Conservation (phyloP, 108 stramenopile species). For the Cyclotella sp. region DNA sequence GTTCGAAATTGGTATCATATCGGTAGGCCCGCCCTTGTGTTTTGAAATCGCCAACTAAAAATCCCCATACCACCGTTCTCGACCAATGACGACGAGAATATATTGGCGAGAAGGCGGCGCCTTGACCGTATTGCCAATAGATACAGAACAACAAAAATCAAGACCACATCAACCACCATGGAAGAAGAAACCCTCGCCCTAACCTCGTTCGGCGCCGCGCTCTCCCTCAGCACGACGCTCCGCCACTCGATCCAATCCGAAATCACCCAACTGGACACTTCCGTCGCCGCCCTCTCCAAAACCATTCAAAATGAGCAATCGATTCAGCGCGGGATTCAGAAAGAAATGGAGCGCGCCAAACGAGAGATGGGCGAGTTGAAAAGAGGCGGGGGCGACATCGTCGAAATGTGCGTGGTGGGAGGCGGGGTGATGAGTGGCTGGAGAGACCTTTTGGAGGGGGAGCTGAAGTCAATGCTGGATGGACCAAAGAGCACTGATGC, state of each 20-base stretch:
- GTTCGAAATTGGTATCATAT: no score
- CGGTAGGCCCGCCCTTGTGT: no score
- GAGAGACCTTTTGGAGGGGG: conserved; percentile 10
- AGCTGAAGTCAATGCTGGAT: not conserved
- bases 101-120: no score
- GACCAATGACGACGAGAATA: no score
- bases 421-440: not conserved
- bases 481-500: not conserved
- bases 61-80: no score
- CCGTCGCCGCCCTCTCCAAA: conserved; percentile 7
- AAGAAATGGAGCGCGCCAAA: conserved; percentile 20
- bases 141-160: not conserved
- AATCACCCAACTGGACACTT: conserved; percentile 10
- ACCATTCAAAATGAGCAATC: not conserved
- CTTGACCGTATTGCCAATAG: no score
- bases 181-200: conserved; percentile 21
- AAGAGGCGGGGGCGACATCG: conserved; percentile 9
- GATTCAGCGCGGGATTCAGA: not conserved
- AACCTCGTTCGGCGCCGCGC: conserved; percentile 10
- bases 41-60: no score
- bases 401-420: not conserved
- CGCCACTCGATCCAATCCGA: conserved; percentile 22
- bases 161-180: conserved; percentile 3
- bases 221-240: conserved; percentile 20
- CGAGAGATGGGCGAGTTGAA: conserved; percentile 13